These are phyloP conservation scores for Mycena belliarum DNA, from an alignment of 768 basidiomycete species.

Conservation along the genomic window DNA sequence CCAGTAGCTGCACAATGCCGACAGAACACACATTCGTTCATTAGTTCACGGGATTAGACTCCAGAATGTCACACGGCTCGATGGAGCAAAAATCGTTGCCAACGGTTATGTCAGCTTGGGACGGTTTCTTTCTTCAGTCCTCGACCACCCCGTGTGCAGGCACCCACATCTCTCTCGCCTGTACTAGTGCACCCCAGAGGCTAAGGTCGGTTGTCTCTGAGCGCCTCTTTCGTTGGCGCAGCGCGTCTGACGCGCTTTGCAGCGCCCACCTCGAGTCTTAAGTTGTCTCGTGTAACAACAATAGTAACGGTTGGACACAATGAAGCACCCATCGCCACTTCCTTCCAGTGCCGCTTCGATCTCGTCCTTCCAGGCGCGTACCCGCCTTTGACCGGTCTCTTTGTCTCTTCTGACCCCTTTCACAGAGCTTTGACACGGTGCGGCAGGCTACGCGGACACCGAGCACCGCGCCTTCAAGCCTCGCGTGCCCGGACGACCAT, in stretches of 20 bases:
- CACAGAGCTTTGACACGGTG: slow-evolving; percentile 19
- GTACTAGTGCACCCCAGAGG: background rate
- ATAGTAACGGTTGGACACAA: background rate
- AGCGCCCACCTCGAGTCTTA: slow-evolving; percentile 1
- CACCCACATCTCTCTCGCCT: background rate
- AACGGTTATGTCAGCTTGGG: slow-evolving; percentile 7
- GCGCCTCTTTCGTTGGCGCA: background rate
- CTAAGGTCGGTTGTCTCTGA: background rate
- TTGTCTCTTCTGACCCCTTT: background rate
- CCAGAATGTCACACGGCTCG: background rate
- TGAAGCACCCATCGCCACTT: slow-evolving; percentile 2
- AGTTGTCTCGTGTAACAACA: background rate
- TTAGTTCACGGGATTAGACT: background rate
- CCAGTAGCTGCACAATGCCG: background rate
- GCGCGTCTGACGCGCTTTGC: slow-evolving; percentile 9
- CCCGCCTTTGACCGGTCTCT: background rate
- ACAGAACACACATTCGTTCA: no score
- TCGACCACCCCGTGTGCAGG: slow-evolving; percentile 10
- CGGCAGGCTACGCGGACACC: slow-evolving; percentile 10
- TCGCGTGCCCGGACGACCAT: slow-evolving; percentile 23
- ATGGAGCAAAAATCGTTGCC: slow-evolving; percentile 3
- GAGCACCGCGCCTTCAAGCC: slow-evolving; percentile 5
- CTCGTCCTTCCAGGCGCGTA: slow-evolving; percentile 9
- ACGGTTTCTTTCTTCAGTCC: slow-evolving; percentile 6
- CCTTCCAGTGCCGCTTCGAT: slow-evolving; percentile 1